Evolutionary conservation across 306 rosid genomes (phyloP), one percentile per base, ranked within the genome.

Genomic region (Ziziphus jujuba): DNA sequence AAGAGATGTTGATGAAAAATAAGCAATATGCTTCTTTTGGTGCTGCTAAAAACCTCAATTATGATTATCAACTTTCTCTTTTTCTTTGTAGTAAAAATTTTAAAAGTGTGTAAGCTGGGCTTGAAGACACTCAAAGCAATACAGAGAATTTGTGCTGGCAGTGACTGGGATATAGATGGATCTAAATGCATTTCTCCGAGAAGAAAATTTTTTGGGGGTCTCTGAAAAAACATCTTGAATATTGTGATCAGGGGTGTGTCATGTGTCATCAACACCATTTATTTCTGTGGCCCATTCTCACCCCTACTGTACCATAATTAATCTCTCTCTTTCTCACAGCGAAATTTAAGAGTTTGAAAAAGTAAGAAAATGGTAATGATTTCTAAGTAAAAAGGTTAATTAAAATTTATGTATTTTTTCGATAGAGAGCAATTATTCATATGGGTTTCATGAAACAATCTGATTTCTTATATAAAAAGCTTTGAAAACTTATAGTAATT

Each of bases 251-350:
- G 45, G 65, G 69, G n/a, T 6, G 24, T 59, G 68, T 74, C 79
- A 56, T 72, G 53, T 87, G 83, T 82, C 84, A 84, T 75, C 79
- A 58, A 78, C 84, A 49, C 73, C 80, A 82, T 82, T 84, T 82
- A 87, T 69, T 80, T 74, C 21, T 60, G 90, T 87, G 90, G 95
- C 76, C 88, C 90, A 80, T 70, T 67, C 72, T 25, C 49, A 75
- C 51, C 4, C 71, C 56, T 33, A 36, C 52, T 58, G 38, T 53
- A 45, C 73, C 59, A 57, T 67, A 65, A 76, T 67, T 57, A 56
- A 59, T 68, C 35, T 35, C 47, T 67, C 54, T 7, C 31, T 40
- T 64, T 8, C 21, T 20, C 21, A 25, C n/a, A 20, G 20, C 43
- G 57, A 23, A 38, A 22, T 38, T 60, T 61, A 7, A 19, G 44